Conservation (phyloP, 495 filamentous ascomycete genomes). For the Lasiosphaeria hispida region DNA sequence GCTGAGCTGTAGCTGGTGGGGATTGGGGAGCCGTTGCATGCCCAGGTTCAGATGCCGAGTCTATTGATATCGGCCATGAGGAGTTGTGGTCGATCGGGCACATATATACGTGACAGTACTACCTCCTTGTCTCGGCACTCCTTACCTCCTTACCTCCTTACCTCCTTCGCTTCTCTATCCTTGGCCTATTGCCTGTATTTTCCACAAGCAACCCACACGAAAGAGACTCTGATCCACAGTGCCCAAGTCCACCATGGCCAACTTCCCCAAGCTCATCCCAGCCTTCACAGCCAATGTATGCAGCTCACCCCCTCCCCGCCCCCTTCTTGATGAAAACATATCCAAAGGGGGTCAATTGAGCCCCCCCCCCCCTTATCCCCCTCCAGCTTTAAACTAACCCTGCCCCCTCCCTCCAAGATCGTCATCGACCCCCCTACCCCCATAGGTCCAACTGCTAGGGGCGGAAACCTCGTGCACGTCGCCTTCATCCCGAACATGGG, state of each 20-base stretch:
- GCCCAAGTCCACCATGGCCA: conserved; percentile 28
- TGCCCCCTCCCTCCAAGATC: conserved; percentile 27
- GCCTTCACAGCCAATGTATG: conserved; percentile 43
- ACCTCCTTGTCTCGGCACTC: background rate
- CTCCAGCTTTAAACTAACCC: background rate
- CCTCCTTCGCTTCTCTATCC: background rate
- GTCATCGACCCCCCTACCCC: conserved; percentile 25
- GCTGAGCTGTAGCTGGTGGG: too few species aligned
- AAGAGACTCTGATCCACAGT: too few species aligned
- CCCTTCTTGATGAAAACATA: background rate
- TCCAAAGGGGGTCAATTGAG: background rate
- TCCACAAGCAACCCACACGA: background rate
- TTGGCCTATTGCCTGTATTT: background rate
- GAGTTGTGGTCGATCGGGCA: too few species aligned
- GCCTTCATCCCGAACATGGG: conserved; percentile 28
- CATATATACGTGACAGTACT: too few species aligned
- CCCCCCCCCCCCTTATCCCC: background rate
- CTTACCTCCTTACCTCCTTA: background rate
- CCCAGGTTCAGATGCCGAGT: too few species aligned
- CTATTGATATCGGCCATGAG: too few species aligned
- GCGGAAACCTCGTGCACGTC: conserved; percentile 30
- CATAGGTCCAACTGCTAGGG: conserved; percentile 26
- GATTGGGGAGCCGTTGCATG: too few species aligned
- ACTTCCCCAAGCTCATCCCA: conserved; percentile 45
- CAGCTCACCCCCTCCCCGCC: background rate